phyloP scores from a whole-genome alignment of 805 yeast genomes.

The Geotrichum ghanense region DNA sequence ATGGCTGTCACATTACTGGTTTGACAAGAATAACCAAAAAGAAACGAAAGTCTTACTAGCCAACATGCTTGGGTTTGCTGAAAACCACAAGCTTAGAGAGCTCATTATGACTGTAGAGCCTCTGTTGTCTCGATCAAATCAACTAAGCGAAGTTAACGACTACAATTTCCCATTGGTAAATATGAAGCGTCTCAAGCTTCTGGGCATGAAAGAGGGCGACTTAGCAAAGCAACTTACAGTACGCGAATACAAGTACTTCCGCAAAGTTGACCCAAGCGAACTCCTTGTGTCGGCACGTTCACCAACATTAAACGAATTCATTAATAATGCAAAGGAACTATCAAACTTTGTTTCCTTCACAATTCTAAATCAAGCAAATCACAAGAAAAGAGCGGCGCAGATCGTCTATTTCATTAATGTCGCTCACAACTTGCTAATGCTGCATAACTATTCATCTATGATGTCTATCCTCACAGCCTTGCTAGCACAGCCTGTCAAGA shows the following conservation, averaged over 20 bases:
- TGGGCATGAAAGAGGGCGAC: conserved; percentile 61
- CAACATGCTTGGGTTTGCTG: not conserved
- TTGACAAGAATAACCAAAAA: not conserved
- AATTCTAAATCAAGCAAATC: conserved; percentile 55
- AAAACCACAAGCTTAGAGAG: not conserved
- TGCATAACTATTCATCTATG: conserved; percentile 82
- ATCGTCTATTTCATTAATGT: conserved; percentile 66
- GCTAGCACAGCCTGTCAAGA: conserved; percentile 73
- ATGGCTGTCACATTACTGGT: not conserved
- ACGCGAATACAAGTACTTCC: conserved; percentile 59
- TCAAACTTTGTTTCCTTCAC: conserved; percentile 74
- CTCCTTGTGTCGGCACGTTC: conserved; percentile 37
- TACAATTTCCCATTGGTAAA: not conserved
- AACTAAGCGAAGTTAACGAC: not conserved
- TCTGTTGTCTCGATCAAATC: not conserved
- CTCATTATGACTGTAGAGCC: not conserved
- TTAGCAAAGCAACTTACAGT: conserved; percentile 77
- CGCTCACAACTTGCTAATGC: conserved; percentile 62
- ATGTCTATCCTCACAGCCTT: conserved; percentile 86
- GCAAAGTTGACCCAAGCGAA: conserved; percentile 58
- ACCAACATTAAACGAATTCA: conserved; percentile 15
- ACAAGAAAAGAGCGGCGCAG: conserved; percentile 52
- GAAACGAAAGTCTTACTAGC: not conserved
- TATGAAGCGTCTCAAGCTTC: conserved; percentile 34
- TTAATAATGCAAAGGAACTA: conserved; percentile 50